Conservation (phyloP, 345 rosid genomes). For the Eutrema japonicum region DNA sequence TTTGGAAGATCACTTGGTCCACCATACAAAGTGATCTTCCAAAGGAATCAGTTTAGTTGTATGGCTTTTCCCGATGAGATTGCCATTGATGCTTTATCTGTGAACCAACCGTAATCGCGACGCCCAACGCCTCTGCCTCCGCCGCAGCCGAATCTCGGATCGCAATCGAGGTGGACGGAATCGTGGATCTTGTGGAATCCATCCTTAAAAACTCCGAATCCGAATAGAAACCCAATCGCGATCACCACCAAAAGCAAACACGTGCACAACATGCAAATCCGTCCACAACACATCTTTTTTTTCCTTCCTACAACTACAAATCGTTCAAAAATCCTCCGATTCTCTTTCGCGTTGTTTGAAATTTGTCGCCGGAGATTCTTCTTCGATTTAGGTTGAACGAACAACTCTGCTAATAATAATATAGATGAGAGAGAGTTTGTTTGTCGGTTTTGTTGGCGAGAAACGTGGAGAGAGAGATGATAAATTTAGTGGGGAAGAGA, state of each 20-base stretch:
- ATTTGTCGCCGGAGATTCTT: slow-evolving; percentile 42
- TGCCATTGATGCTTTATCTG: too few relatives aligned
- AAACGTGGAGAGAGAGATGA: slow-evolving; percentile 29
- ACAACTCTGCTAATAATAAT: not conserved
- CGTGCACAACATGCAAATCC: slow-evolving; percentile 71
- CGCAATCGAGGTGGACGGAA: slow-evolving; percentile 55
- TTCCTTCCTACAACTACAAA: too few relatives aligned
- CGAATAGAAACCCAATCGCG: slow-evolving; percentile 71
- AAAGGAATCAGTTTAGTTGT: too few relatives aligned
- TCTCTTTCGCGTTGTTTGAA: not conserved
- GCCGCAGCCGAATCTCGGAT: slow-evolving; percentile 42
- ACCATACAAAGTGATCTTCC: too few relatives aligned
- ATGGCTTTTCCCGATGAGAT: too few relatives aligned
- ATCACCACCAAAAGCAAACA: slow-evolving; percentile 73
- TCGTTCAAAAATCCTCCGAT: not conserved
- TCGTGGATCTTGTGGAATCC: slow-evolving; percentile 83
- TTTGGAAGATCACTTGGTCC: too few relatives aligned
- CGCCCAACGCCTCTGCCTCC: slow-evolving; percentile 48
- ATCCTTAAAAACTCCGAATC: slow-evolving; percentile 81
- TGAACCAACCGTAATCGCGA: slow-evolving; percentile 43
- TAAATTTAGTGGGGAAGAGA: slow-evolving; percentile 31
- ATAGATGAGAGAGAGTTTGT: slow-evolving; percentile 8
- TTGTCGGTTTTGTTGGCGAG: slow-evolving; percentile 39
- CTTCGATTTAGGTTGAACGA: slow-evolving; percentile 10
- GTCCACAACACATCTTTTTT: slow-evolving; percentile 71